Percentiles rank a stretch among this genome's conserved stretches.
phyloP scores from a whole-genome alignment of 2,329 filamentous ascomycete species.

The Trichoderma sp. region DNA sequence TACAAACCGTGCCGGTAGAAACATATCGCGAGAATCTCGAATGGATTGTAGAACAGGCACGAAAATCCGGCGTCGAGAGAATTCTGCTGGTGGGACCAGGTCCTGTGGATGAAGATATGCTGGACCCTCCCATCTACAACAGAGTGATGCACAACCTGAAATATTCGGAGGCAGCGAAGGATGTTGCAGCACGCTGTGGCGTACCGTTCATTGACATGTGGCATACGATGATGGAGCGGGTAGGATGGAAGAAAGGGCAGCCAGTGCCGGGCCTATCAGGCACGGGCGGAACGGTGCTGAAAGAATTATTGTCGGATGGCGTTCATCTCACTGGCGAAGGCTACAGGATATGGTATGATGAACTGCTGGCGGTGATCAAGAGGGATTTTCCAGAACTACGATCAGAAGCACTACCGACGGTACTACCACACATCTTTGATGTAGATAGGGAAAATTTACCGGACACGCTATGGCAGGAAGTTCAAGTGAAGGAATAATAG shows the following conservation, averaged over 20 bases:
- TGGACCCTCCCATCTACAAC: neutral
- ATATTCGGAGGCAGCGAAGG: neutral
- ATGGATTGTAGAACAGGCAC: constrained; percentile 1
- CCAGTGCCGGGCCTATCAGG: neutral
- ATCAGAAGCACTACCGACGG: neutral
- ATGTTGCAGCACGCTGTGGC: neutral
- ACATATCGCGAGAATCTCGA: neutral
- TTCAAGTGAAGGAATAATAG: neutral
- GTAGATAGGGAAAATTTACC: neutral
- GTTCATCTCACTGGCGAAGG: neutral
- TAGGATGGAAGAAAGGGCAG: constrained; percentile 2
- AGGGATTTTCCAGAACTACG: neutral
- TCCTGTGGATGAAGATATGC: constrained; percentile 4
- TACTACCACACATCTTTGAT: constrained; percentile 7
- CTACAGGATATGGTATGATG: constrained; percentile 13
- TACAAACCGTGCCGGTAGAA: constrained; percentile 1
- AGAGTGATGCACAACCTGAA: neutral
- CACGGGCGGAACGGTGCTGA: neutral
- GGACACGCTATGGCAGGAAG: neutral
- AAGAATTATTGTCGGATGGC: neutral
- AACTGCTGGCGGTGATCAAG: neutral
- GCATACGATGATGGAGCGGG: neutral
- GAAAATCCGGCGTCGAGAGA: constrained; percentile 1
- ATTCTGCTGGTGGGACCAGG: constrained; percentile 1
- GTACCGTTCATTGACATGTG: constrained; percentile 12